These are phyloP conservation scores for Larix kaempferi DNA, from an alignment of 75 land plant genomes.

Conservation along the genomic window DNA sequence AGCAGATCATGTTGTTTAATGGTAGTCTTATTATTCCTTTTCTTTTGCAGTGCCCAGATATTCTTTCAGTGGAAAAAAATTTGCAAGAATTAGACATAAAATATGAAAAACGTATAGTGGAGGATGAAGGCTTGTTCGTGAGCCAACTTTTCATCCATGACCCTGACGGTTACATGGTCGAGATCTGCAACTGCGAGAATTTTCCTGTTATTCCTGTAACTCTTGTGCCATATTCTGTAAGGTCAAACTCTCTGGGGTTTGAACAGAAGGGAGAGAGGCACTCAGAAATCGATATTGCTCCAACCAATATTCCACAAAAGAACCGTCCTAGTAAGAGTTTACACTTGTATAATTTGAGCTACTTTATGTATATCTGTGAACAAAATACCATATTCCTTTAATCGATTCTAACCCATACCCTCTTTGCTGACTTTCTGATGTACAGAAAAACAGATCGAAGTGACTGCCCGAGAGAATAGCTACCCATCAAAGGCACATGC, in stretches of 20 bases:
- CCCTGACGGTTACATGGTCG: conserved; percentile 68
- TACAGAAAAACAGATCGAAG: too few species aligned
- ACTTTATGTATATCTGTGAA: too few species aligned
- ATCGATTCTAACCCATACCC: too few species aligned
- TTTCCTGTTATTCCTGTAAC: conserved; percentile 46
- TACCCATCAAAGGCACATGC: too few species aligned
- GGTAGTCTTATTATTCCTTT: neutral
- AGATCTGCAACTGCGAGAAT: conserved; percentile 61
- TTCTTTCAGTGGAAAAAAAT: conserved; percentile 11
- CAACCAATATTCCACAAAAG: neutral
- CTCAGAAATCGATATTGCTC: neutral
- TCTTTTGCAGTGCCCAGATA: conserved; percentile 21
- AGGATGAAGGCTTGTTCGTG: conserved; percentile 29
- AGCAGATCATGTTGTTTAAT: conserved; percentile 15
- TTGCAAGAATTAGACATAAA: conserved; percentile 23
- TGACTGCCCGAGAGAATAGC: too few species aligned
- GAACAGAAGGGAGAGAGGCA: neutral
- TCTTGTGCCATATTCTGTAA: too few species aligned
- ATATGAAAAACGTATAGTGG: conserved; percentile 16
- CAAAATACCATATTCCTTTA: too few species aligned
- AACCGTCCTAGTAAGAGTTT: neutral
- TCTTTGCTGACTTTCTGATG: too few species aligned
- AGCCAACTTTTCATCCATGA: conserved; percentile 48
- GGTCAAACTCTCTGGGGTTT: neutral
- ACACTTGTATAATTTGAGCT: too few species aligned